Evolutionary conservation across 2,329 filamentous ascomycete species (phyloP).

Genomic region (Aspergillus sp.): DNA sequence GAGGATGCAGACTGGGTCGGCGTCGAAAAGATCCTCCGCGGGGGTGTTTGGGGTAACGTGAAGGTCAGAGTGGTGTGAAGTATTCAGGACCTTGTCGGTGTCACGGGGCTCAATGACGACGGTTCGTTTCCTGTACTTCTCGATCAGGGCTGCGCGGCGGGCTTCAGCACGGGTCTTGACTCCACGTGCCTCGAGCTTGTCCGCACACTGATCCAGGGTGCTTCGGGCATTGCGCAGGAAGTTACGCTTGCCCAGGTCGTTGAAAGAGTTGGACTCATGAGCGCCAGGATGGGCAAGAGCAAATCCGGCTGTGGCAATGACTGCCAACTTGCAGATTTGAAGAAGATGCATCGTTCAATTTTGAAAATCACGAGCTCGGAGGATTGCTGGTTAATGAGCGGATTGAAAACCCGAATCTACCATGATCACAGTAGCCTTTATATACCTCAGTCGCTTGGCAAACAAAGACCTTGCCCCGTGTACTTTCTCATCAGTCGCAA

Average conservation of each 20-base stretch:
- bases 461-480: neutral
- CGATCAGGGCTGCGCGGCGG: conserved; percentile 23
- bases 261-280: conserved; percentile 18
- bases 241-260: conserved; percentile 3
- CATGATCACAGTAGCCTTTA: neutral
- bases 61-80: conserved; percentile 37
- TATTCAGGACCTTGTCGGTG: conserved; percentile 35
- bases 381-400: neutral
- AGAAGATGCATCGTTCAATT: neutral
- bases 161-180: conserved; percentile 24
- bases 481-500: neutral
- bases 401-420: neutral
- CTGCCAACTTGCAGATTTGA: neutral
- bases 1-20: conserved; percentile 43
- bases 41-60: conserved; percentile 21
- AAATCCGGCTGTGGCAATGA: neutral
- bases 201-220: conserved; percentile 22
- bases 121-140: conserved; percentile 11
- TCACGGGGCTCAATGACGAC: conserved; percentile 30
- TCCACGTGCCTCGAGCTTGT: conserved; percentile 22
- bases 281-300: conserved; percentile 20
- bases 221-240: conserved; percentile 9
- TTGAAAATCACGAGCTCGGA: neutral
- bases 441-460: neutral
- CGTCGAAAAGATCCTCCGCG: conserved; percentile 23